These are phyloP conservation scores for Alternaria tenuissima DNA, from an alignment of 2,329 filamentous ascomycete species.

Conservation along the genomic window DNA sequence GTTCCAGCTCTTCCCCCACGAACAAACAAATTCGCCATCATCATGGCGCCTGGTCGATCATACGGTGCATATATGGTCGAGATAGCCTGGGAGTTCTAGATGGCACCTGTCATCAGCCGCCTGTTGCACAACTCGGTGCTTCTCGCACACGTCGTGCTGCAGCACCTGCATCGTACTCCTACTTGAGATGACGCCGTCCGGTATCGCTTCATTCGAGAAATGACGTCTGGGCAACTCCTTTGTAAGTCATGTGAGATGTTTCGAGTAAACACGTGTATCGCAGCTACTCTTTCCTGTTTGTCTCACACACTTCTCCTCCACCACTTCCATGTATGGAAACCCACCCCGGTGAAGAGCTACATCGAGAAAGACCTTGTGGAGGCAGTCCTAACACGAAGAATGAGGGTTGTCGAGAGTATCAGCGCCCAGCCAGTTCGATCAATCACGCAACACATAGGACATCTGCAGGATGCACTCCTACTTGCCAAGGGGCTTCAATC, in stretches of 20 bases:
- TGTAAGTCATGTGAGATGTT: not conserved
- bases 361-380: not conserved
- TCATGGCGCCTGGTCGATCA: not conserved
- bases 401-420: not conserved
- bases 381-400: not conserved
- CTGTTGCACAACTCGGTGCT: constrained; percentile 11
- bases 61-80: not conserved
- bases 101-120: constrained; percentile 1
- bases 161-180: constrained; percentile 15
- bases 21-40: not conserved
- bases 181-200: not conserved
- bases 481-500: not conserved
- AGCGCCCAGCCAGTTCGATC: not conserved
- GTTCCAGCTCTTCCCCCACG: constrained; percentile 5
- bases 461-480: not conserved
- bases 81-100: not conserved
- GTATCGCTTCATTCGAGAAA: not conserved
- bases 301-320: not conserved
- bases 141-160: constrained; percentile 20
- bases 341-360: not conserved
- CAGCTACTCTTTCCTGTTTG: not conserved
- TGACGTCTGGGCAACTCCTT: not conserved
- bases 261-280: constrained; percentile 5
- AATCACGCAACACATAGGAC: not conserved
- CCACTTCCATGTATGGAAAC: not conserved